Evolutionary conservation across 106 monocot species (phyloP), one percentile per base, ranked within the genome.

Genomic region (Agapanthus africanus): DNA sequence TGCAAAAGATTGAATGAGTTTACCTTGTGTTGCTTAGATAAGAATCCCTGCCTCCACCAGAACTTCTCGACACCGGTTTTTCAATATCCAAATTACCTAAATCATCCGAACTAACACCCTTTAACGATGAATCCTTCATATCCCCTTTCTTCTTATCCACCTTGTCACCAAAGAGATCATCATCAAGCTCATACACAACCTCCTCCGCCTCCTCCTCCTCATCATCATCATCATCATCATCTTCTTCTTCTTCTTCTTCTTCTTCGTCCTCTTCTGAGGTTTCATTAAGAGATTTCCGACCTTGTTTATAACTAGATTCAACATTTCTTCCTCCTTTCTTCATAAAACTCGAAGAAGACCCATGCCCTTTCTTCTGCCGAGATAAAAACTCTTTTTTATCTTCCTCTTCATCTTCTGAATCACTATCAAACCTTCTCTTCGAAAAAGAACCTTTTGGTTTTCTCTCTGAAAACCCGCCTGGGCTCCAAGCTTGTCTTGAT

Each of bases 1-100:
- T 39, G 37, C 37, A 2, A 39, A 40, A 65, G 40, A 40, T 25
- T 26, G 4, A 65, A 27, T 26, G 26, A 65, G 40, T 7, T 49
- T 68, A 68, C 88, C 88, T 84, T 32, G 81, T 76, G 40, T 82
- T 73, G 72, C 85, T 88, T 62, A 88, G 50, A 66, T 86, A 86
- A 61, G 86, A 82, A 63, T 76, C 69, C 37, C 38, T 30, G 34
- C 36, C 69, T 32, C 42, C 73, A 18, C 1, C 27, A 6, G 62
- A 41, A 19, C 68, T 68, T 34, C 27, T 32, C 14, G 21, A 8
- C 33, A 68, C 22, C 35, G 33, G 18, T 37, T 67, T 68, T 60
- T 38, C 60, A 22, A 27, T 42, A 32, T 74, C 32, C 10, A 0
- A 25, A 46, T 64, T 44, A 25, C 8, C 32, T 19, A 63, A 64